These are phyloP conservation scores for Steccherinum ochraceum DNA, from an alignment of 768 basidiomycete genomes.

Conservation along the genomic window DNA sequence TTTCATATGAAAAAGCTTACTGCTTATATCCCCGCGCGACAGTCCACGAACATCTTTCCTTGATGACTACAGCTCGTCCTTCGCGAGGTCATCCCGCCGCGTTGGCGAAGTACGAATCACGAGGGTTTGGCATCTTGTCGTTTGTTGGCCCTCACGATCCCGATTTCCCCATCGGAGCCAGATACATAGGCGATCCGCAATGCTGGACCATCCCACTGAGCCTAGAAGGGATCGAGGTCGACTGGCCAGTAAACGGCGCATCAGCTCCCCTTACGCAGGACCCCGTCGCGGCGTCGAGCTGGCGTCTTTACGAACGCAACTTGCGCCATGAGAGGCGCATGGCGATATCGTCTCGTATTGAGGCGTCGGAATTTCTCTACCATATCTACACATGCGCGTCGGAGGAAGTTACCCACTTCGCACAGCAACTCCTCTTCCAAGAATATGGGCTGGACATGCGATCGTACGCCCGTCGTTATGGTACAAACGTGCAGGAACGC, in stretches of 20 bases:
- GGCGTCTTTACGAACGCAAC: too few relatives aligned
- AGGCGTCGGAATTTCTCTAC: too few relatives aligned
- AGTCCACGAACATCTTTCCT: slow-evolving; percentile 26
- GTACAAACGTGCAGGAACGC: too few relatives aligned
- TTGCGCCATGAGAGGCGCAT: too few relatives aligned
- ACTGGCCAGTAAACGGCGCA: not conserved
- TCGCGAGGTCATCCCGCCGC: not conserved
- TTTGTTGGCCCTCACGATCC: slow-evolving; percentile 1
- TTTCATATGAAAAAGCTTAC: slow-evolving; percentile 34
- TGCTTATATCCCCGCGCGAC: slow-evolving; percentile 36
- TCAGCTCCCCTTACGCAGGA: slow-evolving; percentile 8
- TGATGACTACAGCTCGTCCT: too few relatives aligned
- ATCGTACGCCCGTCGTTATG: too few relatives aligned
- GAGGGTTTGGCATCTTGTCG: slow-evolving; percentile 31
- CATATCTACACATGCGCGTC: too few relatives aligned
- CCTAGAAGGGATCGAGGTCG: slow-evolving; percentile 1
- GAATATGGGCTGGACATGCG: too few relatives aligned
- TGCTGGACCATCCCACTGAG: slow-evolving; percentile 16
- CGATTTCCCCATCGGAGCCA: not conserved
- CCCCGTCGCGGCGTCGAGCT: slow-evolving; percentile 12
- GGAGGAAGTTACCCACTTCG: too few relatives aligned
- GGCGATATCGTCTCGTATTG: too few relatives aligned
- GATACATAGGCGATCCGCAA: slow-evolving; percentile 14
- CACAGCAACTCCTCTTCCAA: too few relatives aligned
- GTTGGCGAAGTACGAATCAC: slow-evolving; percentile 27